Percentiles rank a stretch among this genome's conserved stretches.
These are phyloP conservation scores for Ophiocordyceps camponoti-leonardi DNA, from an alignment of 2,329 filamentous ascomycete species.

Conservation along the genomic window DNA sequence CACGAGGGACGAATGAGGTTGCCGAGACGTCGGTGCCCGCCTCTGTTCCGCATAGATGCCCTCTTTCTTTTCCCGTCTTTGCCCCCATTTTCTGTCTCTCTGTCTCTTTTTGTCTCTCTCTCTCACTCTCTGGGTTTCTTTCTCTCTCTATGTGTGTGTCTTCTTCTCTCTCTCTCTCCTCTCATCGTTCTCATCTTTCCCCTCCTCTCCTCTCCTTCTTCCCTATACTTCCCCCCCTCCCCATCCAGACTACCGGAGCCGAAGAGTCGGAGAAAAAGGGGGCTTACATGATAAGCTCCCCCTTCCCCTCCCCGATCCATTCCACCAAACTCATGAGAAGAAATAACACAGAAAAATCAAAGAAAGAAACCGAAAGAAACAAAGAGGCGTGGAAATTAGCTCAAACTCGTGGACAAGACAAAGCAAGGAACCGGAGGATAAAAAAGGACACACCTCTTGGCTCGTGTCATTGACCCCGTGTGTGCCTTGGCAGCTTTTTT, in stretches of 20 bases:
- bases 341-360: not conserved
- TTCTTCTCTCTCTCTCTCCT: no score
- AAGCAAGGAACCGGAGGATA: not conserved
- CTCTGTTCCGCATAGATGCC: not conserved
- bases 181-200: no score
- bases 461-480: not conserved
- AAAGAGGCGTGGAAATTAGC: not conserved
- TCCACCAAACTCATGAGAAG: no score
- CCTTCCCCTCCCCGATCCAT: no score
- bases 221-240: not conserved
- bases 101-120: no score
- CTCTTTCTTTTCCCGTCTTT: not conserved
- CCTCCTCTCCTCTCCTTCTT: no score
- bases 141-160: no score
- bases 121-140: no score
- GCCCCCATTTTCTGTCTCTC: no score
- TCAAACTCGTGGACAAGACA: not conserved
- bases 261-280: not conserved
- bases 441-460: not conserved
- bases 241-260: constrained; percentile 1
- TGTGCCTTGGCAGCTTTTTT: not conserved
- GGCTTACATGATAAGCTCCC: not conserved
- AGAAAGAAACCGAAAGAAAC: not conserved
- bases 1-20: not conserved
- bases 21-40: not conserved